Conservation (phyloP, 768 basidiomycete species). For the Mycena venus region DNA sequence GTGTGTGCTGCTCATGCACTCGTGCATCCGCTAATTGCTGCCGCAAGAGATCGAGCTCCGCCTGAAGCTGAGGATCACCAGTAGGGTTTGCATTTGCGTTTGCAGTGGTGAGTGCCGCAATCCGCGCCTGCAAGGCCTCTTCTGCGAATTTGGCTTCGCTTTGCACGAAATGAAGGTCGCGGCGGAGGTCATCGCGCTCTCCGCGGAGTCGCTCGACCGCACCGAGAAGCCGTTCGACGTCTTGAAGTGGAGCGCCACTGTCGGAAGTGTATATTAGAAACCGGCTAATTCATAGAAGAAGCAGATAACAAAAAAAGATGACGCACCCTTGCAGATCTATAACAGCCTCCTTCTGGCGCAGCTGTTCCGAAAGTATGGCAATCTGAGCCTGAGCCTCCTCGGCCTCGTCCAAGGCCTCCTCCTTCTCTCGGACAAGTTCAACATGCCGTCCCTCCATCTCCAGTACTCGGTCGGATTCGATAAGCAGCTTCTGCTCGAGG, state of each 20-base stretch:
- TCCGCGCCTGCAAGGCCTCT: conserved; percentile 68
- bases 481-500: conserved; percentile 54
- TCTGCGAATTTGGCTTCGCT: conserved; percentile 75
- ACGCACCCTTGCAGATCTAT: conserved; percentile 33
- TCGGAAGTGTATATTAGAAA: conserved; percentile 9
- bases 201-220: conserved; percentile 77
- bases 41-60: conserved; percentile 47
- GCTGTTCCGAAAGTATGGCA: conserved; percentile 37
- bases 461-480: conserved; percentile 55
- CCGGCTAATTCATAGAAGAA: background rate
- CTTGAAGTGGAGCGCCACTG: conserved; percentile 34
- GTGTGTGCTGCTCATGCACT: conserved; percentile 30
- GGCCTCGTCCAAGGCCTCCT: conserved; percentile 60
- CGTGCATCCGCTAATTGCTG: conserved; percentile 32
- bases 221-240: conserved; percentile 69
- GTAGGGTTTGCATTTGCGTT: conserved; percentile 22
- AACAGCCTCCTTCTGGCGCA: conserved; percentile 39
- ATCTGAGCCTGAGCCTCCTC: conserved; percentile 53
- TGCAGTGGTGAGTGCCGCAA: conserved; percentile 45
- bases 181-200: conserved; percentile 74
- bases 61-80: conserved; percentile 42
- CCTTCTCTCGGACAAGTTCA: conserved; percentile 68
- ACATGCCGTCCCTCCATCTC: conserved; percentile 58
- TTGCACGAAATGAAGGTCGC: conserved; percentile 77
- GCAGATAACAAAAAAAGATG: background rate